A percentile compares a stretch with the other conserved stretches of the same genome.
Conservation (phyloP, 2,329 filamentous ascomycete genomes). For the Pseudocercospora fuligena region DNA sequence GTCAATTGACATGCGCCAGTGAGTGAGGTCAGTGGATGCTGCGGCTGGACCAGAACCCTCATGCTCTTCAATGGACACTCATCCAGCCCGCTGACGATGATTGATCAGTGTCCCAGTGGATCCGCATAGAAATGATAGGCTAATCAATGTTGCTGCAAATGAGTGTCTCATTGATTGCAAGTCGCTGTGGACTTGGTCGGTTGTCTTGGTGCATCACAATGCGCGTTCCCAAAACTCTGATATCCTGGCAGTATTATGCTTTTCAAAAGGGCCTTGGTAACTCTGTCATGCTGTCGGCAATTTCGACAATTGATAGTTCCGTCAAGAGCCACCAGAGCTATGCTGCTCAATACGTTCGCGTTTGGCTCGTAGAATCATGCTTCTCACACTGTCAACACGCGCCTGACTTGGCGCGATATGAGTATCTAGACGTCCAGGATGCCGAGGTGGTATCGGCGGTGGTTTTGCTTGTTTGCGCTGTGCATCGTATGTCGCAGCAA, state of each 20-base stretch:
- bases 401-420: background rate
- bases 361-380: background rate
- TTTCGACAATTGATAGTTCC: background rate
- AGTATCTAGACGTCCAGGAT: background rate
- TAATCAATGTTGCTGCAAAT: background rate
- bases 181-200: background rate
- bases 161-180: background rate
- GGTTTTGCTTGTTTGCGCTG: background rate
- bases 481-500: background rate
- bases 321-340: background rate
- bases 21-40: background rate
- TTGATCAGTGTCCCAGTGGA: background rate
- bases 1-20: constrained; percentile 17
- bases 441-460: constrained; percentile 1
- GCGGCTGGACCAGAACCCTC: background rate
- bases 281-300: background rate
- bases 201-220: background rate
- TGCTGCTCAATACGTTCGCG: background rate
- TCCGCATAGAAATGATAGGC: background rate
- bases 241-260: background rate
- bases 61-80: background rate
- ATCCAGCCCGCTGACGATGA: background rate
- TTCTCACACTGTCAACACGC: background rate
- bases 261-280: background rate
- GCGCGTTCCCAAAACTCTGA: background rate